phyloP scores from a whole-genome alignment of 345 rosid genomes.

The Raphanus sativus region DNA sequence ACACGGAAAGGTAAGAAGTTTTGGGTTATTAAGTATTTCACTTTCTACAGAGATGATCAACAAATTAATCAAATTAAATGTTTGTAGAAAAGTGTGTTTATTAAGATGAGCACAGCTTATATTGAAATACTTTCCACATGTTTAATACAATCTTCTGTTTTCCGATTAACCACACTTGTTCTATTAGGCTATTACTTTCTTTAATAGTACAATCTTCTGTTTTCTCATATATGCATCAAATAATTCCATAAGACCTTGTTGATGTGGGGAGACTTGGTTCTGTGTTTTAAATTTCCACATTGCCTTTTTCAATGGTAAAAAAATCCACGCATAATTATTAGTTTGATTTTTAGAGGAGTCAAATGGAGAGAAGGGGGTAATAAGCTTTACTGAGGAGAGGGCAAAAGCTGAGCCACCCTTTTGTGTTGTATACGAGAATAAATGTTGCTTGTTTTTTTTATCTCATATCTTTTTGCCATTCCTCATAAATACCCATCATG shows the following conservation, averaged over 20 bases:
- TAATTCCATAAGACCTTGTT: not conserved
- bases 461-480: slow-evolving; percentile 13
- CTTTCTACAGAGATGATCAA: slow-evolving; percentile 1
- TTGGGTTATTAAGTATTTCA: not conserved
- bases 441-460: slow-evolving; percentile 12
- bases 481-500: slow-evolving; percentile 34
- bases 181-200: not conserved
- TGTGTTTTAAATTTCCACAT: not conserved
- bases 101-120: not conserved
- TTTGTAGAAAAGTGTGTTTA: not conserved
- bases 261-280: not conserved
- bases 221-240: not conserved
- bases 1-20: not conserved
- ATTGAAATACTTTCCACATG: not conserved
- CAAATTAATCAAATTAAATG: not conserved
- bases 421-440: slow-evolving; percentile 41
- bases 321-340: not conserved
- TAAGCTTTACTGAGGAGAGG: slow-evolving; percentile 22
- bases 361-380: slow-evolving; percentile 19
- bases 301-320: not conserved
- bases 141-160: not conserved
- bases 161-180: not conserved
- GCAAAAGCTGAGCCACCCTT: slow-evolving; percentile 37
- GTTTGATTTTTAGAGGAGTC: slow-evolving; percentile 18
- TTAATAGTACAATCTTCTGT: too few relatives aligned